Base-by-base conservation (phyloP, 75 land plant genomes). In the Larix kaempferi region DNA sequence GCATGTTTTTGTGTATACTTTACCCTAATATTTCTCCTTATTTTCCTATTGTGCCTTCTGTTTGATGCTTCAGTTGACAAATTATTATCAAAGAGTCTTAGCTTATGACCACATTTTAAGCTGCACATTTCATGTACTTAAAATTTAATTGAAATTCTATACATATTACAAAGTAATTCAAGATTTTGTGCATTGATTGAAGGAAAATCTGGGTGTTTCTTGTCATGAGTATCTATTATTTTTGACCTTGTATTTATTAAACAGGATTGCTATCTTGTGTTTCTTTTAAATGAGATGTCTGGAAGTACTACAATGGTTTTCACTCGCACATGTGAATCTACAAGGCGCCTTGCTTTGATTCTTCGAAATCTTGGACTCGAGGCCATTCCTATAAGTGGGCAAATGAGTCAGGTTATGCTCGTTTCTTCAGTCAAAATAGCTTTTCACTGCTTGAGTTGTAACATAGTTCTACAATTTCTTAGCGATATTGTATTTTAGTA, bases 361-460 rank as follows among this genome's bases (percentile, higher is more conserved):
- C 93, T 97, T 57, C 85, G 93, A 11, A 97, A 92, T 65, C 89
- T 97, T 69, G 98, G 95, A 12, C 65, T 92, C 0, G 92, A 84
- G 8, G 98, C 99, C 25, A 92, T 96, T 54, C 95, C 98, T 11
- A 92, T 96, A 14, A 92, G 92, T 83, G 99, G 99, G 13, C 95
- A 94, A 61, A 96, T 96, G 99, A 92, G 85, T 64, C 98, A 94
- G 95, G 97, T 94, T 27, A 16, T 78, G 5, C 19, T 78, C 14
- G 4, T 49, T 77, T 29, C 6, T 6, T 21, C 19, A 29, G 22
- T 59, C 13, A 16, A 6, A 11, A 29, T 67, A 72, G 57, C 15
- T 62, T 59, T 78, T 10, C 7, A 14, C 14, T 57, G 52, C 4
- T 23, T 15, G 12, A 76, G 14, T 13, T 25, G 12, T 57, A 23